Conservation (phyloP, 2,329 filamentous ascomycete species). For the Nemania diffusa region DNA sequence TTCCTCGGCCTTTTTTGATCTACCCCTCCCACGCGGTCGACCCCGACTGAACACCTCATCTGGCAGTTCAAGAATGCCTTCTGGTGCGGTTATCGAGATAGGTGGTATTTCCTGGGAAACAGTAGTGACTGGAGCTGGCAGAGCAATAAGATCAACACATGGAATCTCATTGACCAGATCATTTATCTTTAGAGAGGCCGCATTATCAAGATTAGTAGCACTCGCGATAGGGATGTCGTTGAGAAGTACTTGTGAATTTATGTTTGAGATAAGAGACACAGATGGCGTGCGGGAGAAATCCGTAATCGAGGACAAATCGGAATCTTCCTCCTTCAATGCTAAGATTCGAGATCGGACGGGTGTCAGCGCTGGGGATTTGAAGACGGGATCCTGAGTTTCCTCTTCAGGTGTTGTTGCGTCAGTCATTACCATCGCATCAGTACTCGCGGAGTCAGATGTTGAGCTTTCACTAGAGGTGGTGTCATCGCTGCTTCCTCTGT, state of each 20-base stretch:
- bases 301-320: constrained; percentile 41
- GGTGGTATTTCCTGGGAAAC: constrained; percentile 21
- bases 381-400: constrained; percentile 55
- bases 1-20: constrained; percentile 49
- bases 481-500: constrained; percentile 54
- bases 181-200: constrained; percentile 19
- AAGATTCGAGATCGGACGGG: constrained; percentile 46
- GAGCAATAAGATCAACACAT: constrained; percentile 18
- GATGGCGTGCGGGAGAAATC: constrained; percentile 40
- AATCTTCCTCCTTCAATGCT: constrained; percentile 50
- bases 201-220: constrained; percentile 4
- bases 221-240: background rate
- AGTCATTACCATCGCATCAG: constrained; percentile 49
- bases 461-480: constrained; percentile 46
- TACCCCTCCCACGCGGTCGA: constrained; percentile 39
- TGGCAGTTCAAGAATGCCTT: constrained; percentile 6
- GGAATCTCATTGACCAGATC: constrained; percentile 19
- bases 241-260: constrained; percentile 1
- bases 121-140: constrained; percentile 25
- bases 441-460: constrained; percentile 49
- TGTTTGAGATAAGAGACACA: constrained; percentile 17
- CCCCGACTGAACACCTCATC: constrained; percentile 31
- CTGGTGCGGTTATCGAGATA: constrained; percentile 3
- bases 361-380: constrained; percentile 51
- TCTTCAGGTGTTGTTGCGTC: constrained; percentile 64